Evolutionary conservation across 805 yeast genomes (phyloP).

Genomic region (Schizosaccharomyces cryophilus): DNA sequence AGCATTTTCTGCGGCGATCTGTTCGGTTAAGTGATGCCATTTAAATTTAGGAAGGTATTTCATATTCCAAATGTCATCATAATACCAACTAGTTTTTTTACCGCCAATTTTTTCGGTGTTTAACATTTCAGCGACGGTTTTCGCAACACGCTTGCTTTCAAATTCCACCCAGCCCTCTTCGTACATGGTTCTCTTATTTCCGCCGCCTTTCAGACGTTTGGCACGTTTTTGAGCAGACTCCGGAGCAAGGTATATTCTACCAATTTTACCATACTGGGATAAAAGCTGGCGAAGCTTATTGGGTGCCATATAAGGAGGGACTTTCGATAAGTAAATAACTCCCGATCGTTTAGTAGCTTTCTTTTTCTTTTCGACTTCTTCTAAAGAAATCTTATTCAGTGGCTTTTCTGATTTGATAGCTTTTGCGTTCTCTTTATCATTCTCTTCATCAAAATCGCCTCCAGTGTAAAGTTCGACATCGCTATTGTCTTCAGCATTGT

Average conservation of each 20-base stretch:
- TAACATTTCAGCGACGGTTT: constrained; percentile 59
- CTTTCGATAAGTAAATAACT: constrained; percentile 68
- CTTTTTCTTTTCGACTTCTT: constrained; percentile 16
- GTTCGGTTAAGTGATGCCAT: constrained; percentile 86
- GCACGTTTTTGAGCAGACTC: constrained; percentile 46
- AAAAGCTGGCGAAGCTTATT: constrained; percentile 63
- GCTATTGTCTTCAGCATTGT: neutral
- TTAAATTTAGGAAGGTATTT: constrained; percentile 79
- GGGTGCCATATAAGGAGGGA: constrained; percentile 97
- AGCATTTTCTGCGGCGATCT: constrained; percentile 74
- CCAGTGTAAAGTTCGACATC: neutral
- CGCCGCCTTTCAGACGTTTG: constrained; percentile 59
- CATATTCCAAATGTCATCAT: constrained; percentile 80
- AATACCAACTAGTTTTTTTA: constrained; percentile 66
- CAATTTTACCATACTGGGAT: constrained; percentile 64
- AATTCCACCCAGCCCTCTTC: constrained; percentile 93
- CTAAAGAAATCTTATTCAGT: constrained; percentile 9
- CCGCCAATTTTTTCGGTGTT: constrained; percentile 77
- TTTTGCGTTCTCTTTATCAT: neutral
- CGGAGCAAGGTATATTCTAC: constrained; percentile 63
- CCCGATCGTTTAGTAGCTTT: constrained; percentile 47
- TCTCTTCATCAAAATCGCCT: neutral
- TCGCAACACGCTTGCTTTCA: constrained; percentile 60
- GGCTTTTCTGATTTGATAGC: neutral
- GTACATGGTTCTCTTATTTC: constrained; percentile 67